Conservation (phyloP, 352 stramenopile genomes). For the Blastocystis sp. region DNA sequence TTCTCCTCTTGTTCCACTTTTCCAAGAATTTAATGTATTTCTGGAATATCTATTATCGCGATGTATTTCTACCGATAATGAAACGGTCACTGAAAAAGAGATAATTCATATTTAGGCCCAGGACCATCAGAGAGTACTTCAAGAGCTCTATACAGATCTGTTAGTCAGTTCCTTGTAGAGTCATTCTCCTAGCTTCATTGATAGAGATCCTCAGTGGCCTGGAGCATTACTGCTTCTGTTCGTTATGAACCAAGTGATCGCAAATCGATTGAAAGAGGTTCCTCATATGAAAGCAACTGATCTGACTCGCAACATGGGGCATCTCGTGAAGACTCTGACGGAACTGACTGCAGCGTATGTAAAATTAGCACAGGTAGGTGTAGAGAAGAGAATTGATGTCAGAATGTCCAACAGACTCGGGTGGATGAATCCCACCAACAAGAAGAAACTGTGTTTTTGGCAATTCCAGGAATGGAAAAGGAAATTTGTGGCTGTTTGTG, state of each 20-base stretch:
- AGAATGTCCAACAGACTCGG: not conserved
- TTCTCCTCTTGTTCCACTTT: not conserved
- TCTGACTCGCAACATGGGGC: not conserved
- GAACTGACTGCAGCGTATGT: not conserved
- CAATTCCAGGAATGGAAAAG: conserved; percentile 28
- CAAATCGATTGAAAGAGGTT: not conserved
- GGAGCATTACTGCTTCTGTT: not conserved
- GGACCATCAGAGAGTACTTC: not conserved
- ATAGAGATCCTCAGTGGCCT: not conserved
- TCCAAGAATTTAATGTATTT: not conserved
- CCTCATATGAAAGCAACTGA: not conserved
- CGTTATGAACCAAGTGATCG: not conserved
- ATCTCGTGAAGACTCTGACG: not conserved
- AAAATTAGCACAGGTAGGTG: not conserved
- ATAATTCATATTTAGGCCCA: not conserved
- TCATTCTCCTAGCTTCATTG: not conserved
- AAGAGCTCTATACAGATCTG: not conserved
- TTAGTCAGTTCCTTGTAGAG: not conserved
- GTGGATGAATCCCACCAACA: not conserved
- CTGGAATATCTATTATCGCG: not conserved
- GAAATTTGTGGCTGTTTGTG: conserved; percentile 25
- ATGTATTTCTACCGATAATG: not conserved
- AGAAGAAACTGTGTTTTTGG: not conserved
- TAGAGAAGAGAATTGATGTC: not conserved
- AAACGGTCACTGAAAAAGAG: not conserved